Percentiles rank a stretch among this genome's conserved stretches.
Conservation (phyloP, 352 stramenopile genomes). For the Phytophthora citricola region DNA sequence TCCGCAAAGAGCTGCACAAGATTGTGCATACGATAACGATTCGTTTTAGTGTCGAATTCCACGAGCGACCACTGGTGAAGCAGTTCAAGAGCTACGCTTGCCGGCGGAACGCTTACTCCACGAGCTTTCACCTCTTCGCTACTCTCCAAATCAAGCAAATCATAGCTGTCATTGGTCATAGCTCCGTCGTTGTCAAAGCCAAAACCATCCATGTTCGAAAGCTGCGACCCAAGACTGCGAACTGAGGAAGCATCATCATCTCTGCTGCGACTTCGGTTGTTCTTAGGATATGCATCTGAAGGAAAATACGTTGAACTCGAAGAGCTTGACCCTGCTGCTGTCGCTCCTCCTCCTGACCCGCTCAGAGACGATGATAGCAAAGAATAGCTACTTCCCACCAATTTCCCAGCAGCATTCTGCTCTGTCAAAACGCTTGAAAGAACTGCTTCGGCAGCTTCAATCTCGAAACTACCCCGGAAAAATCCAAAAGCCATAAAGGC, state of each 20-base stretch:
- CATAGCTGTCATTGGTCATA: conserved; percentile 82
- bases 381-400: conserved; percentile 19
- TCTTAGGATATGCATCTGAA: conserved; percentile 58
- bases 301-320: conserved; percentile 53
- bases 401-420: conserved; percentile 19
- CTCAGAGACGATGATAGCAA: conserved; percentile 38
- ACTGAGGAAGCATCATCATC: conserved; percentile 67
- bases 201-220: conserved; percentile 76
- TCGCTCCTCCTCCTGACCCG: conserved; percentile 18
- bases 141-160: conserved; percentile 78
- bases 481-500: conserved; percentile 87
- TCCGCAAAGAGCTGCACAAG: conserved; percentile 87
- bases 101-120: conserved; percentile 47
- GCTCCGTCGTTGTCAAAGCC: conserved; percentile 81
- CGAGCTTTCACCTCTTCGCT: conserved; percentile 70
- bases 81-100: conserved; percentile 59
- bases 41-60: conserved; percentile 73
- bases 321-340: conserved; percentile 10
- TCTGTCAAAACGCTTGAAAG: conserved; percentile 55
- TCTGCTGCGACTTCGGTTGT: conserved; percentile 28
- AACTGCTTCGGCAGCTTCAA: conserved; percentile 72
- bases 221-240: conserved; percentile 66
- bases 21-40: conserved; percentile 85
- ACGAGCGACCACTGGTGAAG: conserved; percentile 86
- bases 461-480: conserved; percentile 81